phyloP scores from a whole-genome alignment of 352 stramenopile species.

The Pythium insidiosum region DNA sequence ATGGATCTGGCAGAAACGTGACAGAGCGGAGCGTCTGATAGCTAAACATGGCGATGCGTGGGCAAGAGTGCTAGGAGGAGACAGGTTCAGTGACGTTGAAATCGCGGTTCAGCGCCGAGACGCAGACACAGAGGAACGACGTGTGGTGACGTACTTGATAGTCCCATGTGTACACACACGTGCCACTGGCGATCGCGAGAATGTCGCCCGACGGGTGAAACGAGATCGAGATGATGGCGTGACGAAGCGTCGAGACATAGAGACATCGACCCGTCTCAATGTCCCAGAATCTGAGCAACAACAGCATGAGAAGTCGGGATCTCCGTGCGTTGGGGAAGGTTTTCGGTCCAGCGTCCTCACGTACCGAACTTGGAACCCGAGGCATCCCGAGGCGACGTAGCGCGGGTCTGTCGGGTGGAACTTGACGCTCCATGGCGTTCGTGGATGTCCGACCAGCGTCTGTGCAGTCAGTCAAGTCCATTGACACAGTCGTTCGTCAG shows the following conservation, averaged over 20 bases:
- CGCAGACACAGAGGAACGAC: slow-evolving; percentile 9
- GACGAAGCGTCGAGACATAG: slow-evolving; percentile 90
- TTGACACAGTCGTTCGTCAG: neutral
- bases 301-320: too few species aligned
- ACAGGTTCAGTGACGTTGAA: neutral
- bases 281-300: slow-evolving; percentile 81
- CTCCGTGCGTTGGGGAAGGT: too few species aligned
- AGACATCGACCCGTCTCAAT: slow-evolving; percentile 88
- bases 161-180: slow-evolving; percentile 94
- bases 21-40: slow-evolving; percentile 90
- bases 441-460: slow-evolving; percentile 78
- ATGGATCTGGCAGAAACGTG: slow-evolving; percentile 88
- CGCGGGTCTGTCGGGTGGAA: slow-evolving; percentile 93
- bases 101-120: neutral
- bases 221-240: slow-evolving; percentile 95
- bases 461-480: slow-evolving; percentile 12
- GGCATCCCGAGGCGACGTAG: slow-evolving; percentile 95
- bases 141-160: slow-evolving; percentile 72
- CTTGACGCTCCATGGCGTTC: slow-evolving; percentile 97
- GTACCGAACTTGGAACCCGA: slow-evolving; percentile 94
- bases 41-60: slow-evolving; percentile 84
- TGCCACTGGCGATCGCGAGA: slow-evolving; percentile 93
- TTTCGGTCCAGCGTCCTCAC: too few species aligned
- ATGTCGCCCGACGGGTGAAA: slow-evolving; percentile 94
- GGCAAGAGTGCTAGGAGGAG: slow-evolving; percentile 50